Evolutionary conservation across 805 yeast genomes (phyloP).

Genomic region (Zygotorulaspora florentina): DNA sequence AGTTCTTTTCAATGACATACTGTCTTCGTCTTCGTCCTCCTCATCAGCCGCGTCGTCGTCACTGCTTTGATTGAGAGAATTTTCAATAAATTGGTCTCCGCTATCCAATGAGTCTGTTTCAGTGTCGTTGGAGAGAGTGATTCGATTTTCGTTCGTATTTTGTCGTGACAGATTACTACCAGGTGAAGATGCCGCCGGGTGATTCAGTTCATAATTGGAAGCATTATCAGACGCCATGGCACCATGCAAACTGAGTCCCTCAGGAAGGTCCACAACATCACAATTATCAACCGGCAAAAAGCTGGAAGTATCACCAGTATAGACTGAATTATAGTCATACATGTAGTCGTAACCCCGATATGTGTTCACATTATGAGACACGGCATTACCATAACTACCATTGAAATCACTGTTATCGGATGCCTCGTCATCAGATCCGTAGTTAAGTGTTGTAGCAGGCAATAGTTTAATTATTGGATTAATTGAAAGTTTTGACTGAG

Average conservation of each 20-base stretch:
- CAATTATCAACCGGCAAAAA: constrained; percentile 35
- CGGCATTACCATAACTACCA: constrained; percentile 45
- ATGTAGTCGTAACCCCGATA: constrained; percentile 72
- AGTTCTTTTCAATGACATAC: constrained; percentile 23
- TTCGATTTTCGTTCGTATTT: not conserved
- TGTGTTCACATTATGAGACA: constrained; percentile 69
- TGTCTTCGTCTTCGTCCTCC: constrained; percentile 10
- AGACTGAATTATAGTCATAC: constrained; percentile 78
- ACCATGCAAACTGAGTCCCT: constrained; percentile 32
- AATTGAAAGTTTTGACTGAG: constrained; percentile 13
- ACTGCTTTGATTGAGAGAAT: constrained; percentile 20
- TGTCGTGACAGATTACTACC: constrained; percentile 2
- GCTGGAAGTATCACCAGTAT: constrained; percentile 45
- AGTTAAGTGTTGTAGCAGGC: constrained; percentile 84
- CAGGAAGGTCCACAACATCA: constrained; percentile 36
- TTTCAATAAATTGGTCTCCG: constrained; percentile 30
- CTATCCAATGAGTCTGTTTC: constrained; percentile 21
- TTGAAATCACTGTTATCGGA: constrained; percentile 37
- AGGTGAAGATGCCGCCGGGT: constrained; percentile 9
- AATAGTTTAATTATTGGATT: constrained; percentile 65
- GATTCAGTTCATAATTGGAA: constrained; percentile 13
- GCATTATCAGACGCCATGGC: constrained; percentile 29
- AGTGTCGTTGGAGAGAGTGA: constrained; percentile 21
- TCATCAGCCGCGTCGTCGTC: constrained; percentile 14
- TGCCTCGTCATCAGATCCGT: constrained; percentile 65